phyloP scores from a whole-genome alignment of 78 protist genomes.

The Dictyostelium intermedium region DNA sequence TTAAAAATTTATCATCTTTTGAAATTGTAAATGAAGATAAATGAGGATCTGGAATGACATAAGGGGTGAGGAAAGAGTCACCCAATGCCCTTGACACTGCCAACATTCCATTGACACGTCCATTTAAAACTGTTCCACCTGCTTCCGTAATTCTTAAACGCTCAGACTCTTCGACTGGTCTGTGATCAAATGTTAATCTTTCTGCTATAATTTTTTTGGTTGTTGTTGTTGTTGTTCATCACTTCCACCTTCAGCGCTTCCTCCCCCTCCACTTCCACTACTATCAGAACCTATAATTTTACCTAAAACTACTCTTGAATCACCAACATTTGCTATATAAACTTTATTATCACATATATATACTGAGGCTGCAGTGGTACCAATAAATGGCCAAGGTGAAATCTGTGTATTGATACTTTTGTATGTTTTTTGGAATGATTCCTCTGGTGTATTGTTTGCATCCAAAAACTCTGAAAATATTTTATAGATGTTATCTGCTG shows the following conservation, averaged over 20 bases:
- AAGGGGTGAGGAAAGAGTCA: slow-evolving; percentile 65
- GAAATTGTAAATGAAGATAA: neutral
- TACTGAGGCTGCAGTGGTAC: slow-evolving; percentile 56
- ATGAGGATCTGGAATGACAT: slow-evolving; percentile 61
- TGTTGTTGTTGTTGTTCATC: neutral
- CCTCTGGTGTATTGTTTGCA: slow-evolving; percentile 15
- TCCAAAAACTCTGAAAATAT: slow-evolving; percentile 41
- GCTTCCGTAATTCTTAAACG: slow-evolving; percentile 29
- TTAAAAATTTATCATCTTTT: slow-evolving; percentile 49
- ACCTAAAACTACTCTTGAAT: slow-evolving; percentile 59
- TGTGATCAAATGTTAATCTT: slow-evolving; percentile 62
- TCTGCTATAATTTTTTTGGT: neutral
- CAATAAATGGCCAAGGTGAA: slow-evolving; percentile 70
- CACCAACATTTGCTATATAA: slow-evolving; percentile 63
- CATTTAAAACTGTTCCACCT: slow-evolving; percentile 73
- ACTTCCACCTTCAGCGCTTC: neutral
- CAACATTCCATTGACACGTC: slow-evolving; percentile 76
- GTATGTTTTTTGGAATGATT: slow-evolving; percentile 18
- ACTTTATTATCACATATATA: slow-evolving; percentile 33
- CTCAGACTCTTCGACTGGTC: slow-evolving; percentile 69
- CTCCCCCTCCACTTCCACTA: neutral
- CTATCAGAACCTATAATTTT: neutral
- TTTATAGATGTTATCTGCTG: slow-evolving; percentile 68
- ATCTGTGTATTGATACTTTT: slow-evolving; percentile 7
- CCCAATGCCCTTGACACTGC: slow-evolving; percentile 75